Percentiles rank a stretch among this genome's conserved stretches.
These are phyloP conservation scores for Cladosporium halotolerans DNA, from an alignment of 2,329 filamentous ascomycete genomes.

Conservation along the genomic window DNA sequence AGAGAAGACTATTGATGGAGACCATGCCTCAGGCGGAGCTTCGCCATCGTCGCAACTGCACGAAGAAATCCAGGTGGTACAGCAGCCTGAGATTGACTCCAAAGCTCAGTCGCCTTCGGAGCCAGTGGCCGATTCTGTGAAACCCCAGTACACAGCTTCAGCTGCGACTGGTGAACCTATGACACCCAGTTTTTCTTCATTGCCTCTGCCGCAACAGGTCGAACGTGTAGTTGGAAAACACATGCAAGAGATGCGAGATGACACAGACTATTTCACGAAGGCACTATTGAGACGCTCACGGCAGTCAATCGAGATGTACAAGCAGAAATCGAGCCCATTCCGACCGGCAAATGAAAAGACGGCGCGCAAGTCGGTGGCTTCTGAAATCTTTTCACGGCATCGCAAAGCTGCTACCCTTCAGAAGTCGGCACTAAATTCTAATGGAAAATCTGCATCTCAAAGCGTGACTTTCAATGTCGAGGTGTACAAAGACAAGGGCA, in stretches of 20 bases:
- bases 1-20: neutral
- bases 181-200: neutral
- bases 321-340: neutral
- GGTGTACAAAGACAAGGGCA: neutral
- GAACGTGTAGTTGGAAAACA: constrained; percentile 21
- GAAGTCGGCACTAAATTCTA: neutral
- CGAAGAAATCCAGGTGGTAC: neutral
- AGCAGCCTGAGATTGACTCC: too few species aligned
- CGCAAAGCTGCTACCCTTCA: neutral
- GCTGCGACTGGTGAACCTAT: too few species aligned
- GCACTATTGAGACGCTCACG: constrained; percentile 19
- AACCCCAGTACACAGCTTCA: too few species aligned
- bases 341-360: too few species aligned
- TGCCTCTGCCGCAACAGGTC: constrained; percentile 13
- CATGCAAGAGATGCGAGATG: constrained; percentile 22
- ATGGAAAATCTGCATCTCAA: neutral
- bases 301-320: neutral
- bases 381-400: neutral
- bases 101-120: too few species aligned
- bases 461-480: neutral
- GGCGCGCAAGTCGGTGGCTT: neutral
- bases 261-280: constrained; percentile 25
- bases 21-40: neutral
- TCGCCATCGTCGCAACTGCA: constrained; percentile 2
- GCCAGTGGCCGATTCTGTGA: too few species aligned